A percentile compares a stretch with the other conserved stretches of the same genome.
These are phyloP conservation scores for Botryosphaeria dothidea DNA, from an alignment of 2,329 filamentous ascomycete genomes.

Conservation along the genomic window DNA sequence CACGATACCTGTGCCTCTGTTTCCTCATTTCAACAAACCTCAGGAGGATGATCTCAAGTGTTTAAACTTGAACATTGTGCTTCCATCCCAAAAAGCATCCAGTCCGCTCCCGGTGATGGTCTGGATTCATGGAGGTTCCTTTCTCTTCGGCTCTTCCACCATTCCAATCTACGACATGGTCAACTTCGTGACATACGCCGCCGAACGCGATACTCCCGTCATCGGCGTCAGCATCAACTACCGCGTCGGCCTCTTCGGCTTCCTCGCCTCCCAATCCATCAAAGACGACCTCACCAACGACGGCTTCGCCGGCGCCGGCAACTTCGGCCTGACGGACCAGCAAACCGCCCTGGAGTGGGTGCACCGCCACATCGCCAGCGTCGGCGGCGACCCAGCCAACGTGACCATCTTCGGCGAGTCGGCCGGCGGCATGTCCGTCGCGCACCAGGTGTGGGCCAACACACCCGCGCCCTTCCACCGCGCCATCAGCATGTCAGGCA, in stretches of 20 bases:
- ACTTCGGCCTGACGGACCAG: constrained; percentile 48
- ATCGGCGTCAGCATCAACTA: constrained; percentile 79
- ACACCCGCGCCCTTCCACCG: neutral
- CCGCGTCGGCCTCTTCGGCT: constrained; percentile 72
- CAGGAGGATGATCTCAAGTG: neutral
- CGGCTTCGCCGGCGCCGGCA: constrained; percentile 48
- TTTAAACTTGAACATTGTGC: neutral
- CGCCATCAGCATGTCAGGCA: neutral
- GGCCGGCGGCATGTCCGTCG: constrained; percentile 40
- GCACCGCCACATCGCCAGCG: constrained; percentile 43
- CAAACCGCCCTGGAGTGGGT: constrained; percentile 47
- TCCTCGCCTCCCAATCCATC: constrained; percentile 49
- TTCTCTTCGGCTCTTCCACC: constrained; percentile 18
- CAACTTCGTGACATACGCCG: constrained; percentile 25
- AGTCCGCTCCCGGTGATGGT: constrained; percentile 41
- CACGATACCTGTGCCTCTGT: neutral
- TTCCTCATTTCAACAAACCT: neutral
- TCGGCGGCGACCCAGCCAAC: constrained; percentile 41
- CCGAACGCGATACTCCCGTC: constrained; percentile 53
- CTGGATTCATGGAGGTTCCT: constrained; percentile 20
- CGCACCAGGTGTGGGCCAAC: constrained; percentile 34
- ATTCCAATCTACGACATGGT: constrained; percentile 30
- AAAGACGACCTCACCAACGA: constrained; percentile 52
- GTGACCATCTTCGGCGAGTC: constrained; percentile 41
- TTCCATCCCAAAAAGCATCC: neutral